Percentiles rank a stretch among this genome's conserved stretches.
phyloP scores from a whole-genome alignment of 345 rosid species.

The Viola odorata region DNA sequence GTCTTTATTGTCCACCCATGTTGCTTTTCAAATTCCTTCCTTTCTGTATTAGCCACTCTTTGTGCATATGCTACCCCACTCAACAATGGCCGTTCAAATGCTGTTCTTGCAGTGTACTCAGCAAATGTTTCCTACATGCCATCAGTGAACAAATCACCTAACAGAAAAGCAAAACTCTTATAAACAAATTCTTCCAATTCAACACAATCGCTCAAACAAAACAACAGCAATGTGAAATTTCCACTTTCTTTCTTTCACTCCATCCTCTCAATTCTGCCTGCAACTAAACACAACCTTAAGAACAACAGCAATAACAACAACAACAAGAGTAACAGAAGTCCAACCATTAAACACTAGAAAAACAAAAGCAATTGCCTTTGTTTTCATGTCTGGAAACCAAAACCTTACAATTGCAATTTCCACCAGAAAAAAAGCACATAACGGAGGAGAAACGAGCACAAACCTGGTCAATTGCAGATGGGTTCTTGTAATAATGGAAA shows the following conservation, averaged over 20 bases:
- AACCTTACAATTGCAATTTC: not conserved
- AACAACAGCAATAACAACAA: no score
- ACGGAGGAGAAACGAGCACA: slow-evolving; percentile 10
- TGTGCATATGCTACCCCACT: slow-evolving; percentile 94
- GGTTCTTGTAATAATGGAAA: slow-evolving; percentile 83
- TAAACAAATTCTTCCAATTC: not conserved
- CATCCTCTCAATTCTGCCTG: not conserved
- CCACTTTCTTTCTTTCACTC: not conserved
- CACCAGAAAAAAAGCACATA: not conserved
- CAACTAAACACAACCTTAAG: not conserved
- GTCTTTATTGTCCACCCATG: slow-evolving; percentile 88
- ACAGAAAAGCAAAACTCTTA: not conserved
- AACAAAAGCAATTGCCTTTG: not conserved
- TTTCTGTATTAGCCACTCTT: slow-evolving; percentile 56
- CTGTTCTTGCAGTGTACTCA: slow-evolving; percentile 91
- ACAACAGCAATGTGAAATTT: not conserved
- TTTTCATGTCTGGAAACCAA: not conserved
- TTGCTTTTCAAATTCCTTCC: slow-evolving; percentile 77
- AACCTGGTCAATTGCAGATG: slow-evolving; percentile 99
- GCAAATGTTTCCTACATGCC: slow-evolving; percentile 83
- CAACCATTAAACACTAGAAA: no score
- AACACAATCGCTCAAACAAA: not conserved
- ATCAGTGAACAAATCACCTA: slow-evolving; percentile 2
- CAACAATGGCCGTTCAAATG: slow-evolving; percentile 90
- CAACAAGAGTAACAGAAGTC: no score